Conservation (phyloP, 331 rosid species). For the Arachis monticola region DNA sequence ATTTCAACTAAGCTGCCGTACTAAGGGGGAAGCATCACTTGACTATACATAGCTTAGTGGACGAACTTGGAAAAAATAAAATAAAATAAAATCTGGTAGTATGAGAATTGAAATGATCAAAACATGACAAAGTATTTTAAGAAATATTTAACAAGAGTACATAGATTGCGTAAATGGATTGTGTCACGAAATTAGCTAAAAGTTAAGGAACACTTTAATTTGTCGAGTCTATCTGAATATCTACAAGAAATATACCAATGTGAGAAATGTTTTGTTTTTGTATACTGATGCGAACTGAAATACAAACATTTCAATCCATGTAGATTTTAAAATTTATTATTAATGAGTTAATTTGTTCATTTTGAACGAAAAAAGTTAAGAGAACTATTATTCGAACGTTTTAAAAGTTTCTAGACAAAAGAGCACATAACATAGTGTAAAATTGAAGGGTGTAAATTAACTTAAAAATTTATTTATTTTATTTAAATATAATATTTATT, state of each 20-base stretch:
- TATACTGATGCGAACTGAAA: no score
- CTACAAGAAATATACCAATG: no score
- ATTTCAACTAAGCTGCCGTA: slow-evolving; percentile 22
- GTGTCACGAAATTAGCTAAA: neutral
- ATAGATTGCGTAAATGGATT: slow-evolving; percentile 7
- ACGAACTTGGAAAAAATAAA: neutral
- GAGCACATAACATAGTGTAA: no score
- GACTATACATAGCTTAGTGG: neutral
- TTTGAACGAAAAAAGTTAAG: no score
- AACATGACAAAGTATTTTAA: neutral
- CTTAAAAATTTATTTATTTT: no score
- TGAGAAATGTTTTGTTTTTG: neutral
- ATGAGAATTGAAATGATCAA: neutral
- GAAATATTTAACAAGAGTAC: neutral
- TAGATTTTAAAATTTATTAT: no score
- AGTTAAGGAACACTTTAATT: neutral
- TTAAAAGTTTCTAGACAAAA: no score
- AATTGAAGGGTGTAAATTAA: no score
- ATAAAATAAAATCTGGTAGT: neutral
- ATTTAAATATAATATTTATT: no score
- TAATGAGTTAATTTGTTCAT: no score
- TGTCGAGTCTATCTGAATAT: neutral
- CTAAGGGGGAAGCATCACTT: slow-evolving; percentile 22
- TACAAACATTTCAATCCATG: no score
- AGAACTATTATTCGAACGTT: no score